These are phyloP conservation scores for Opeltia flavorubescens DNA, from an alignment of 495 filamentous ascomycete genomes.

Conservation along the genomic window DNA sequence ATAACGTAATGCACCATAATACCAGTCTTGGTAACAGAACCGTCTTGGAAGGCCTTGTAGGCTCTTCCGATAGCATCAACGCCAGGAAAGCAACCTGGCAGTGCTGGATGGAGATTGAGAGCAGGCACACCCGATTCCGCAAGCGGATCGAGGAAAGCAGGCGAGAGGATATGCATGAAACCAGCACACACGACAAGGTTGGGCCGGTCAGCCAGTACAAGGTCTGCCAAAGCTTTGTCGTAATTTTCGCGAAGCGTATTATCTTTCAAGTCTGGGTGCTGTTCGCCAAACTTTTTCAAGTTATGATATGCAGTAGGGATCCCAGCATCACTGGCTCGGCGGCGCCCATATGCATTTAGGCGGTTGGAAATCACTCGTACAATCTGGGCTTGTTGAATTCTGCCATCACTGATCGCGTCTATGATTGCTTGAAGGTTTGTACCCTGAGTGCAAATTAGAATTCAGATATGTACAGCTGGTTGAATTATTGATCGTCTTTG, in stretches of 20 bases:
- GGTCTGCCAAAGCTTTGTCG: slow-evolving; percentile 62
- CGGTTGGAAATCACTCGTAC: slow-evolving; percentile 73
- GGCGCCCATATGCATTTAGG: slow-evolving; percentile 63
- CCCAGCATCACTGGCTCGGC: slow-evolving; percentile 49
- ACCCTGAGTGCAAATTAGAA: background rate
- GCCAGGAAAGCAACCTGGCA: slow-evolving; percentile 66
- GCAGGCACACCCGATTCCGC: slow-evolving; percentile 44
- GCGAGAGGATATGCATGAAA: slow-evolving; percentile 44
- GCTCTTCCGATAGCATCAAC: slow-evolving; percentile 66
- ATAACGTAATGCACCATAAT: slow-evolving; percentile 90
- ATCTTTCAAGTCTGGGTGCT: slow-evolving; percentile 25
- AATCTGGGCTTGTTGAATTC: slow-evolving; percentile 48
- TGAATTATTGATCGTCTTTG: too few relatives aligned
- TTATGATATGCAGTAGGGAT: slow-evolving; percentile 85
- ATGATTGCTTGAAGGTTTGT: slow-evolving; percentile 85
- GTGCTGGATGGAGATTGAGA: slow-evolving; percentile 78
- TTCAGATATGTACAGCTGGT: too few relatives aligned
- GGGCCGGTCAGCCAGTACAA: slow-evolving; percentile 53
- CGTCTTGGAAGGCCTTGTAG: slow-evolving; percentile 56
- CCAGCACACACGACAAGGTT: slow-evolving; percentile 52
- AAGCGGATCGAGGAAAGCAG: slow-evolving; percentile 52
- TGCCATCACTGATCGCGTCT: slow-evolving; percentile 43
- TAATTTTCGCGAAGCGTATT: slow-evolving; percentile 50
- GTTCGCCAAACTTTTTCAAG: slow-evolving; percentile 44
- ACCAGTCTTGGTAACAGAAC: slow-evolving; percentile 61